Conservation (phyloP, 2,329 filamentous ascomycete species). For the Cladobotryum mycophilum region DNA sequence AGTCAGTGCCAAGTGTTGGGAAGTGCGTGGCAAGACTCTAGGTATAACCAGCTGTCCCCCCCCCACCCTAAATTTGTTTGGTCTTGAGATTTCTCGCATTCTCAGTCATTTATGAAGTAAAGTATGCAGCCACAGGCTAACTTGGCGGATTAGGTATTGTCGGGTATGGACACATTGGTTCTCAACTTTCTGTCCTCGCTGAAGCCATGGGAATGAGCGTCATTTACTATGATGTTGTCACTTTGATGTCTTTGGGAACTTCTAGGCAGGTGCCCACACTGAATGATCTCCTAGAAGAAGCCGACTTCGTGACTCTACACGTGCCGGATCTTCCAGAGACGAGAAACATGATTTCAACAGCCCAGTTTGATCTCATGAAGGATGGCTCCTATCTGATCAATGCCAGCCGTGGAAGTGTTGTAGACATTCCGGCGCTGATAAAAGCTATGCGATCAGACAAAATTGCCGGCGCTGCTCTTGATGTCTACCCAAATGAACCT, state of each 20-base stretch:
- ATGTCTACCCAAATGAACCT: conserved; percentile 93
- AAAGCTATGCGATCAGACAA: conserved; percentile 80
- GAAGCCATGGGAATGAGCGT: conserved; percentile 98
- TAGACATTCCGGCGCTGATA: conserved; percentile 88
- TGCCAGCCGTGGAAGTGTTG: conserved; percentile 85
- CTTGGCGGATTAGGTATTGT: conserved; percentile 62
- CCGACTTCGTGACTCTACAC: conserved; percentile 92
- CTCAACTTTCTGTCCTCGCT: conserved; percentile 88
- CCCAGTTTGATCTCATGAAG: conserved; percentile 85
- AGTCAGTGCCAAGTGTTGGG: conserved; percentile 94
- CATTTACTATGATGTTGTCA: conserved; percentile 93
- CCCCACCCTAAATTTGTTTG: not conserved
- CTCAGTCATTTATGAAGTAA: not conserved
- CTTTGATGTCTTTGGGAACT: conserved; percentile 89
- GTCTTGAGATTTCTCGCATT: not conserved
- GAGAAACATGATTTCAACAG: conserved; percentile 78
- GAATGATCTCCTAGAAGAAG: conserved; percentile 65
- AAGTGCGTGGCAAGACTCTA: conserved; percentile 94
- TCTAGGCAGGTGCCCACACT: conserved; percentile 76
- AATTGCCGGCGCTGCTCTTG: conserved; percentile 87
- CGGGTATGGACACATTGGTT: conserved; percentile 95
- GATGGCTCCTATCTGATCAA: conserved; percentile 91
- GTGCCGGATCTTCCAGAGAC: conserved; percentile 93
- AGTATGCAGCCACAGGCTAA: not conserved
- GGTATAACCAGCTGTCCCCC: conserved; percentile 37